Percentiles rank a stretch among this genome's conserved stretches.
phyloP scores from a whole-genome alignment of 163 green algal genomes.

The Prototheca stagnorum region DNA sequence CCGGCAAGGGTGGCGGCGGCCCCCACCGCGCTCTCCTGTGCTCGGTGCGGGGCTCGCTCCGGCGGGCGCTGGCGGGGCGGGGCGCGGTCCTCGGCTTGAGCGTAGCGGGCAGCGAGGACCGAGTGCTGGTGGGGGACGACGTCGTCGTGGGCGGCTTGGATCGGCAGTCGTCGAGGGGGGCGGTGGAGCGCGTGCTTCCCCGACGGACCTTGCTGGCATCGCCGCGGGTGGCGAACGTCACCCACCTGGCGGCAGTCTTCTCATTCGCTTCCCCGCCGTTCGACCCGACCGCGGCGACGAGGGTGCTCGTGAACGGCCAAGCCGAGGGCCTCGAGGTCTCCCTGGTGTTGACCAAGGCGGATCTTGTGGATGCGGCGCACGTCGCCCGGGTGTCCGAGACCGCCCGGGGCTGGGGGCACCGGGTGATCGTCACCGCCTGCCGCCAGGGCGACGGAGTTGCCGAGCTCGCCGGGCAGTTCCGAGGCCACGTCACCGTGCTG shows the following conservation, averaged over 20 bases:
- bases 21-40: too few relatives aligned
- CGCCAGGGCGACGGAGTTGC: conserved; percentile 38
- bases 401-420: conserved; percentile 59
- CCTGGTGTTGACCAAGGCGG: conserved; percentile 85
- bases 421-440: conserved; percentile 48
- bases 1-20: too few relatives aligned
- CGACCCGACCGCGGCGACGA: conserved; percentile 53
- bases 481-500: conserved; percentile 46
- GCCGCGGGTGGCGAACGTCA: conserved; percentile 79
- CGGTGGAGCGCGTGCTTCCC: conserved; percentile 18
- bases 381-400: conserved; percentile 20
- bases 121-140: too few relatives aligned
- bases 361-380: conserved; percentile 43
- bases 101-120: too few relatives aligned
- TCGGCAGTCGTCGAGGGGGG: too few relatives aligned
- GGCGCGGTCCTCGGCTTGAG: too few relatives aligned
- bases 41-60: too few relatives aligned
- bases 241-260: conserved; percentile 62
- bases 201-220: conserved; percentile 24
- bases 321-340: conserved; percentile 54
- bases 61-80: too few relatives aligned
- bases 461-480: conserved; percentile 32
- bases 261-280: conserved; percentile 50
- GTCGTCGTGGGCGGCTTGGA: too few relatives aligned
- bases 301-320: conserved; percentile 75